Conservation (phyloP, 148 eudicot genomes). For the Nepenthes mirabilis region DNA sequence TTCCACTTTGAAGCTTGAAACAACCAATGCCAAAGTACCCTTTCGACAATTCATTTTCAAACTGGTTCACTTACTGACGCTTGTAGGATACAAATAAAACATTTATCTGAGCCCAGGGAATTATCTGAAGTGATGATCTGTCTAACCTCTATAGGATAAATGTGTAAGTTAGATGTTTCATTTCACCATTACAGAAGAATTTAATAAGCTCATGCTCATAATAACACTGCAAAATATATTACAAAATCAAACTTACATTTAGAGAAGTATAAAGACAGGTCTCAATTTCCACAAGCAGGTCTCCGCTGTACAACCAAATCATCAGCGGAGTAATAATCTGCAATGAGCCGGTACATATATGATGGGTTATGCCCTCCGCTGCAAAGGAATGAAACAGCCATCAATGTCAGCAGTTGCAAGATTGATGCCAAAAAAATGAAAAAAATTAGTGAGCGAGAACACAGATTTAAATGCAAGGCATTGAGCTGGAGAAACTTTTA, state of each 20-base stretch:
- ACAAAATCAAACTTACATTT: background rate
- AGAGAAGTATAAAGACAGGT: background rate
- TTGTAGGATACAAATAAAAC: no score
- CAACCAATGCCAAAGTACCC: no score
- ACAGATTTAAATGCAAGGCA: background rate
- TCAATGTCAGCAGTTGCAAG: background rate
- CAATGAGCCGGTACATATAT: slow-evolving; percentile 84
- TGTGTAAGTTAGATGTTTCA: no score
- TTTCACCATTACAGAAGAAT: no score
- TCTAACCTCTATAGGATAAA: no score
- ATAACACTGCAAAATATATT: no score
- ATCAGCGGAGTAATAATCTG: slow-evolving; percentile 93
- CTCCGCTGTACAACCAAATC: slow-evolving; percentile 64
- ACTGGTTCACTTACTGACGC: no score
- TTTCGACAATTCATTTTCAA: no score
- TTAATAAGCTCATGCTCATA: no score
- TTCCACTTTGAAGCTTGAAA: no score
- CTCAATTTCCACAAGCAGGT: slow-evolving; percentile 35
- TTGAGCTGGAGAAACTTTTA: background rate
- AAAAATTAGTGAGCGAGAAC: background rate
- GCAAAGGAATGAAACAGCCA: slow-evolving; percentile 18
- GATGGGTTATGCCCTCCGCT: slow-evolving; percentile 98
- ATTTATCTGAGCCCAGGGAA: no score
- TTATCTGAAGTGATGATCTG: no score
- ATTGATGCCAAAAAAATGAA: background rate